Percentiles rank a stretch among this genome's conserved stretches.
Conservation (phyloP, 176 grass and related monocot species). For the Rhipidocladum racemiflorum region DNA sequence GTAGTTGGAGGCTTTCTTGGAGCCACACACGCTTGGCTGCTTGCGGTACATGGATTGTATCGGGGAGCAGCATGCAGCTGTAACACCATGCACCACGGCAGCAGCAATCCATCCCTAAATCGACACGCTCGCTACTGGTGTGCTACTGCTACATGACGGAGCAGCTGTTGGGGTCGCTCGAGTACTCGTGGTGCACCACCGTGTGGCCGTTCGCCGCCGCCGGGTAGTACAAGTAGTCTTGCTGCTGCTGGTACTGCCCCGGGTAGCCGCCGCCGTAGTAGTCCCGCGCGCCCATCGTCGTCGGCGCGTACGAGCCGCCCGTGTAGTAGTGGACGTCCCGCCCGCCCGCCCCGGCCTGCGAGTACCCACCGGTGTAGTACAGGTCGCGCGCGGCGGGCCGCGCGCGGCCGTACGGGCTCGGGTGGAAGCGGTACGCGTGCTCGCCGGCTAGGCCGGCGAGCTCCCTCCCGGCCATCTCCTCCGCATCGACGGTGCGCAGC, state of each 20-base stretch:
- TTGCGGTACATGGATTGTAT: not conserved
- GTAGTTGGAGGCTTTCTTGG: too few species aligned
- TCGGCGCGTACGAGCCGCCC: conserved; percentile 21
- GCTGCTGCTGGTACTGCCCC: conserved; percentile 30
- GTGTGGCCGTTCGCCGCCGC: conserved; percentile 30
- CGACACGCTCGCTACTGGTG: not conserved
- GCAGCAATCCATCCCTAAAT: not conserved
- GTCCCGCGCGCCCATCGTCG: not conserved
- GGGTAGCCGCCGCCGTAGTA: conserved; percentile 14
- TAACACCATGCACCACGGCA: not conserved
- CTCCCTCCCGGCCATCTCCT: not conserved
- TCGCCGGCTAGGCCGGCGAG: not conserved
- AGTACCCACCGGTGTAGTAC: conserved; percentile 23
- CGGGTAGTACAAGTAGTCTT: conserved; percentile 2
- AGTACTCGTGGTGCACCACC: conserved; percentile 48
- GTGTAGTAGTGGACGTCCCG: conserved; percentile 21
- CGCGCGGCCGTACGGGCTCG: conserved; percentile 31
- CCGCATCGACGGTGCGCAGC: conserved; percentile 34
- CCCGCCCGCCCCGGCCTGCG: not conserved
- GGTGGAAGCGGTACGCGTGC: conserved; percentile 42
- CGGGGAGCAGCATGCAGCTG: not conserved
- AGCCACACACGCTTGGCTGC: too few species aligned
- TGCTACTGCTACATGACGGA: conserved; percentile 36
- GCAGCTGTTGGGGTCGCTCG: conserved; percentile 34
- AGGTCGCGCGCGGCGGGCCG: not conserved